phyloP scores from a whole-genome alignment of 192 early-diverging fungal genomes.

The Radiomyces spectabilis region DNA sequence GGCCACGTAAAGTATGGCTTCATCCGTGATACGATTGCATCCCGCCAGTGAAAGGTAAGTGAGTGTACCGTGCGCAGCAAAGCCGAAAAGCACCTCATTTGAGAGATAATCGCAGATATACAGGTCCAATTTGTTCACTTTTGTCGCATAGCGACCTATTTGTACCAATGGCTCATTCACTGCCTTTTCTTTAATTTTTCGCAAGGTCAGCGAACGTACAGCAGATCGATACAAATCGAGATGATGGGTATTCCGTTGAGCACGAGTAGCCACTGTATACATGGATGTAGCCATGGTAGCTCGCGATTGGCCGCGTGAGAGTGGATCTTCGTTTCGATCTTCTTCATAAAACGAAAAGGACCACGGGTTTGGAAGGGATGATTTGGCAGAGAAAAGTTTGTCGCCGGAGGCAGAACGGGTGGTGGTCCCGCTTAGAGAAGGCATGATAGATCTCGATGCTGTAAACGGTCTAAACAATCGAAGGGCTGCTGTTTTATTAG shows the following conservation, averaged over 20 bases:
- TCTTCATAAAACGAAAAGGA: too few relatives aligned
- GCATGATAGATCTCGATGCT: background rate
- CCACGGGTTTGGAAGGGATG: background rate
- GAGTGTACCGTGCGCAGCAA: constrained; percentile 24
- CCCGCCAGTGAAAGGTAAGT: constrained; percentile 38
- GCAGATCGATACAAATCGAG: constrained; percentile 1
- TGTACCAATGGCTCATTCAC: constrained; percentile 19
- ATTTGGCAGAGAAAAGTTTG: background rate
- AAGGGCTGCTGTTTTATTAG: background rate
- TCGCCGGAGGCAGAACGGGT: background rate
- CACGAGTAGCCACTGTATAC: background rate
- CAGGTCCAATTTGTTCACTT: constrained; percentile 35
- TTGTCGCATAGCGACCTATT: constrained; percentile 12
- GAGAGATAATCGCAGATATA: constrained; percentile 47
- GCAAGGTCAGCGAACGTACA: constrained; percentile 16
- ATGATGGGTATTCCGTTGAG: background rate
- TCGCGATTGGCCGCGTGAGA: background rate
- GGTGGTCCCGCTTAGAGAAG: background rate
- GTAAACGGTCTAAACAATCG: background rate
- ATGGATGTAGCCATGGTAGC: background rate
- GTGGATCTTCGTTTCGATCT: too few relatives aligned
- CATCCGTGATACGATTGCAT: constrained; percentile 39
- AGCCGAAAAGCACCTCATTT: constrained; percentile 28
- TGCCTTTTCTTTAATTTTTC: constrained; percentile 25
- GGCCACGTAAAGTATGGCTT: constrained; percentile 29